Conservation (phyloP, 2,329 filamentous ascomycete genomes). For the Pseudonectria foliicola region DNA sequence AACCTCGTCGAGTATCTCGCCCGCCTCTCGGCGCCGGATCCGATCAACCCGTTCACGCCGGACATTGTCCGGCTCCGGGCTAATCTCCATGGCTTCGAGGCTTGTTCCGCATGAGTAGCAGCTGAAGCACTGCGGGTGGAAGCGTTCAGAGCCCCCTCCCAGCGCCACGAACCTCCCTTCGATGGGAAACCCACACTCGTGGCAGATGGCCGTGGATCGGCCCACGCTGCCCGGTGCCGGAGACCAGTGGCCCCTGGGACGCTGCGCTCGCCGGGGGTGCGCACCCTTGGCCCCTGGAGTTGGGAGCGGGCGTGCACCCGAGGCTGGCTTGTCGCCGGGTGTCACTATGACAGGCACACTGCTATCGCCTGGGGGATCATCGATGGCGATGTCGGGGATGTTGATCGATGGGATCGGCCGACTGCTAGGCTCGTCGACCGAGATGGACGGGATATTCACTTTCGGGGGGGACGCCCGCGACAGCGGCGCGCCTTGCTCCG, state of each 20-base stretch:
- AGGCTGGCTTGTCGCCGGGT: slow-evolving; percentile 32
- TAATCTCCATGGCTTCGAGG: slow-evolving; percentile 93
- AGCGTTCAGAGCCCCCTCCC: slow-evolving; percentile 63
- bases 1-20: slow-evolving; percentile 53
- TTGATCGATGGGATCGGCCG: slow-evolving; percentile 29
- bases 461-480: slow-evolving; percentile 19
- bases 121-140: slow-evolving; percentile 88
- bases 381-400: slow-evolving; percentile 40
- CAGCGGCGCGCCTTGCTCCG: slow-evolving; percentile 36
- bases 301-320: slow-evolving; percentile 33
- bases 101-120: slow-evolving; percentile 82
- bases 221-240: slow-evolving; percentile 40
- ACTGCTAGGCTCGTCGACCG: slow-evolving; percentile 24
- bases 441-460: slow-evolving; percentile 29
- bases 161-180: slow-evolving; percentile 85
- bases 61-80: slow-evolving; percentile 73
- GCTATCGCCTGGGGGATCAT: slow-evolving; percentile 1
- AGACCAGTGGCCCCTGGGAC: slow-evolving; percentile 51
- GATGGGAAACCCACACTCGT: slow-evolving; percentile 77
- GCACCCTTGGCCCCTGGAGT: slow-evolving; percentile 32
- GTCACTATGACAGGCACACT: slow-evolving; percentile 40
- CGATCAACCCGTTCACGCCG: slow-evolving; percentile 66
- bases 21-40: slow-evolving; percentile 55
- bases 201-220: slow-evolving; percentile 65
- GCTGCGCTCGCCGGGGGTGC: slow-evolving; percentile 30